phyloP scores from a whole-genome alignment of 192 early-diverging fungal species.

The Entomortierella lignicola region DNA sequence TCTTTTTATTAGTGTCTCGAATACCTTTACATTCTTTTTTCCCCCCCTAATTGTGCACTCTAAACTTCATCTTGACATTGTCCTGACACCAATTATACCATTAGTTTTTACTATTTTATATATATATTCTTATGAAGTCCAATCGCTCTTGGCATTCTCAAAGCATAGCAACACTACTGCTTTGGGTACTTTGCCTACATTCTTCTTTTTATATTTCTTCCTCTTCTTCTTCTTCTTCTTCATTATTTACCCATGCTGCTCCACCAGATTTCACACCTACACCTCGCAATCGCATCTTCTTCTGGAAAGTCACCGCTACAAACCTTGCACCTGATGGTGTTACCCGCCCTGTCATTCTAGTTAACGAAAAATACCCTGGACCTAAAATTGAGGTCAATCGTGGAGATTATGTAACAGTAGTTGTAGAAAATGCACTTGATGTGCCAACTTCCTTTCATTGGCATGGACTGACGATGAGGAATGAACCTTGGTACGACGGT shows the following conservation, averaged over 20 bases:
- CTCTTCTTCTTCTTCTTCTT: neutral
- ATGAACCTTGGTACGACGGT: constrained; percentile 58
- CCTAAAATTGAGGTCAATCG: constrained; percentile 62
- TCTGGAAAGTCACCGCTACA: constrained; percentile 45
- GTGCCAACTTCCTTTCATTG: constrained; percentile 61
- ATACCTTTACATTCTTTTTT: no score
- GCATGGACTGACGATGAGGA: constrained; percentile 60
- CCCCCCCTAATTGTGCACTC: no score
- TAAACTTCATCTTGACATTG: no score
- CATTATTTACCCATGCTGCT: constrained; percentile 17
- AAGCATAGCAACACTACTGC: constrained; percentile 4
- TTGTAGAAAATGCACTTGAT: constrained; percentile 59
- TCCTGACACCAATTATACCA: no score
- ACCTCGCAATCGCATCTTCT: constrained; percentile 50
- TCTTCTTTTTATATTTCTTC: neutral
- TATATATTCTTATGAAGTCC: constrained; percentile 1
- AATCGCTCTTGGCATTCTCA: neutral
- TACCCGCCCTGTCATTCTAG: constrained; percentile 53
- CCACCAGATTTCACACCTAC: constrained; percentile 38
- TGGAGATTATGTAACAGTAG: constrained; percentile 60
- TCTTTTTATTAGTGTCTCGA: no score
- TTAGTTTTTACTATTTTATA: no score
- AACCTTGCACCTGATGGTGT: constrained; percentile 57
- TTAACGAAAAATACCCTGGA: constrained; percentile 69
- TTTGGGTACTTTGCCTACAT: constrained; percentile 2